A percentile compares a stretch with the other conserved stretches of the same genome.
Conservation (phyloP, 2,329 filamentous ascomycete genomes). For the Epichloe typhina region DNA sequence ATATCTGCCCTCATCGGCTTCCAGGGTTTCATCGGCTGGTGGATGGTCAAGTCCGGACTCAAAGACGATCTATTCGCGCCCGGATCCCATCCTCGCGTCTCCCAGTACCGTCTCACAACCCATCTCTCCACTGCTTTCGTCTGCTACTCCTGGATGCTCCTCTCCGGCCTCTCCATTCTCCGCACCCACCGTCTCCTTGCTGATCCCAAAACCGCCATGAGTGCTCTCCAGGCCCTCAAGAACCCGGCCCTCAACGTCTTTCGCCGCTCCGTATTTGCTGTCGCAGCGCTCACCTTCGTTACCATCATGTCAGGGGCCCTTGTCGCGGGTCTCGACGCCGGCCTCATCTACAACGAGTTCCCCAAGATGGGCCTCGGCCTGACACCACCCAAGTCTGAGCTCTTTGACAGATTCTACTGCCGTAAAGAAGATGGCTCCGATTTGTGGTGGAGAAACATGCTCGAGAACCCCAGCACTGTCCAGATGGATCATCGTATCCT, state of each 20-base stretch:
- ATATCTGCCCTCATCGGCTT: slow-evolving; percentile 87
- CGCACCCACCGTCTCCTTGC: slow-evolving; percentile 60
- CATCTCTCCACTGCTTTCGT: slow-evolving; percentile 84
- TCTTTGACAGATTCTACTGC: slow-evolving; percentile 77
- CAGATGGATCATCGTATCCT: slow-evolving; percentile 92
- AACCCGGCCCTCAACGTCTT: slow-evolving; percentile 59
- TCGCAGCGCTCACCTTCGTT: slow-evolving; percentile 66
- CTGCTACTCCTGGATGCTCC: slow-evolving; percentile 90
- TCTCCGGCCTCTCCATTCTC: slow-evolving; percentile 74
- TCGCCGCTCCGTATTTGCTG: slow-evolving; percentile 55
- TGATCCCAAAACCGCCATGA: slow-evolving; percentile 49
- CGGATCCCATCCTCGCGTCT: slow-evolving; percentile 81
- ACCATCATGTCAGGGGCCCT: slow-evolving; percentile 91
- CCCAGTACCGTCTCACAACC: slow-evolving; percentile 81
- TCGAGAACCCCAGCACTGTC: slow-evolving; percentile 91
- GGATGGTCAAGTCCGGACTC: slow-evolving; percentile 97
- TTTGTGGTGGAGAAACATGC: slow-evolving; percentile 91
- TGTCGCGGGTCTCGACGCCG: slow-evolving; percentile 89
- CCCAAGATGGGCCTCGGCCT: slow-evolving; percentile 84
- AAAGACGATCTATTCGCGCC: slow-evolving; percentile 92
- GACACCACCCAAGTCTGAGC: slow-evolving; percentile 67
- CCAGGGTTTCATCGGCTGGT: slow-evolving; percentile 94
- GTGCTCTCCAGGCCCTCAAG: slow-evolving; percentile 47
- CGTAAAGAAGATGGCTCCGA: slow-evolving; percentile 67
- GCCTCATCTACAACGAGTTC: slow-evolving; percentile 98